Evolutionary conservation across 2,329 filamentous ascomycete genomes (phyloP).

Genomic region (Tympanopsis confertula): DNA sequence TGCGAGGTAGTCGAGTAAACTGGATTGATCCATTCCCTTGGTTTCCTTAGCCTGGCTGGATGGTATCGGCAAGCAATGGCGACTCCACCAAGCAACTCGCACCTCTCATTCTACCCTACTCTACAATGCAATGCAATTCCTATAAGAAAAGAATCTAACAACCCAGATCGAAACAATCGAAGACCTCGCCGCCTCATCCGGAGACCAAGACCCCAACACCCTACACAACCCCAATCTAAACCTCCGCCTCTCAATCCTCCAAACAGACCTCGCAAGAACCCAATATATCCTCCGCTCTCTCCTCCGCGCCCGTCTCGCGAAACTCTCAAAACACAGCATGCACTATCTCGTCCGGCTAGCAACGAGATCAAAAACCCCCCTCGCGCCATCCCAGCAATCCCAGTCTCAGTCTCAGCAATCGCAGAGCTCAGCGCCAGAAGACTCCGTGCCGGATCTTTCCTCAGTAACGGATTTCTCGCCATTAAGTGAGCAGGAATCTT

Average conservation of each 20-base stretch:
- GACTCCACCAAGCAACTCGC: no score
- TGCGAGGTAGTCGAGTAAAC: no score
- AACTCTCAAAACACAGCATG: conserved; percentile 1
- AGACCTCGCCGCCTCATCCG: not conserved
- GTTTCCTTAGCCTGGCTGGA: no score
- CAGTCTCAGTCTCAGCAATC: not conserved
- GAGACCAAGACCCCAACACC: not conserved
- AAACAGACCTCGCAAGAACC: conserved; percentile 1
- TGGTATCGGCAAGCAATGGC: no score
- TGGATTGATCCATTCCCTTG: no score
- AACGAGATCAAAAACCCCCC: no score
- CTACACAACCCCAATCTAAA: not conserved
- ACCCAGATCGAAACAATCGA: conserved; percentile 1
- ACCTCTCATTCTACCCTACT: no score
- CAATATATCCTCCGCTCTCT: not conserved
- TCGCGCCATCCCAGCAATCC: not conserved
- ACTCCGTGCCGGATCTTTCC: not conserved
- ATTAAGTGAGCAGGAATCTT: not conserved
- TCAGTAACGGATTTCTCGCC: not conserved
- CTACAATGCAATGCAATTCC: no score
- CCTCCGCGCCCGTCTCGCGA: not conserved
- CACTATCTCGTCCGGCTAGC: conserved; percentile 1
- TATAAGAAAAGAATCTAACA: no score
- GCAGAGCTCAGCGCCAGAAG: not conserved
- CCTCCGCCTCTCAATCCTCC: conserved; percentile 1